phyloP scores from a whole-genome alignment of 192 early-diverging fungal species.

The Linnemannia exigua region DNA sequence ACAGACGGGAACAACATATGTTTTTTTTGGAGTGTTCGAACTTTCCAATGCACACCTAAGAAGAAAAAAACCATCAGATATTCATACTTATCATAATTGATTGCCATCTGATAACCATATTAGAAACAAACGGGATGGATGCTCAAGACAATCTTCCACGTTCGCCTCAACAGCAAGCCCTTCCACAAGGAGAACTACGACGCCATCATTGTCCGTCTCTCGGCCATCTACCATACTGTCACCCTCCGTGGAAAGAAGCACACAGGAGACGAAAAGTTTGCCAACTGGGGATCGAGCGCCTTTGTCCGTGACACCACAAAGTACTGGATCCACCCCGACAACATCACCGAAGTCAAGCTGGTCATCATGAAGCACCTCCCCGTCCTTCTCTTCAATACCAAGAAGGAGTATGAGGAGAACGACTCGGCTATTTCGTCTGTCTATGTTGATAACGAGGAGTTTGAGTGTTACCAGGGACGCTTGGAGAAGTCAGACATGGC shows the following conservation, averaged over 20 bases:
- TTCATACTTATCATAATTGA: background rate
- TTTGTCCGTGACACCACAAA: constrained; percentile 84
- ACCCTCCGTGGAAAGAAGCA: constrained; percentile 38
- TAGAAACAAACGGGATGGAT: constrained; percentile 69
- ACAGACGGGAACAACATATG: background rate
- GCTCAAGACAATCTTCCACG: constrained; percentile 84
- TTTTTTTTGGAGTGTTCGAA: no score
- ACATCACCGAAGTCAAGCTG: constrained; percentile 94
- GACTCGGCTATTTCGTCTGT: constrained; percentile 94
- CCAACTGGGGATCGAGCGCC: constrained; percentile 50
- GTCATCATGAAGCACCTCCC: constrained; percentile 93
- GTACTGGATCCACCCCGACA: constrained; percentile 97
- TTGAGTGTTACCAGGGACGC: constrained; percentile 92
- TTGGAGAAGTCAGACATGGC: constrained; percentile 91
- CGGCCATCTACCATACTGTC: constrained; percentile 77
- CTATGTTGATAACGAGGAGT: constrained; percentile 92
- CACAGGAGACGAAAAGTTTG: constrained; percentile 31
- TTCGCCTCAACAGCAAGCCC: constrained; percentile 84
- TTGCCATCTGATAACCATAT: background rate
- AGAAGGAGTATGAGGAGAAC: constrained; percentile 66
- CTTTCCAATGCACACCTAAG: background rate
- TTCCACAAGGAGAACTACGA: constrained; percentile 93
- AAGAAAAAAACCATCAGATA: background rate
- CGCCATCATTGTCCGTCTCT: constrained; percentile 86
- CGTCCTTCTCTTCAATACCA: constrained; percentile 88